Conservation (phyloP, 148 eudicot genomes). For the Polygonum maritimum region DNA sequence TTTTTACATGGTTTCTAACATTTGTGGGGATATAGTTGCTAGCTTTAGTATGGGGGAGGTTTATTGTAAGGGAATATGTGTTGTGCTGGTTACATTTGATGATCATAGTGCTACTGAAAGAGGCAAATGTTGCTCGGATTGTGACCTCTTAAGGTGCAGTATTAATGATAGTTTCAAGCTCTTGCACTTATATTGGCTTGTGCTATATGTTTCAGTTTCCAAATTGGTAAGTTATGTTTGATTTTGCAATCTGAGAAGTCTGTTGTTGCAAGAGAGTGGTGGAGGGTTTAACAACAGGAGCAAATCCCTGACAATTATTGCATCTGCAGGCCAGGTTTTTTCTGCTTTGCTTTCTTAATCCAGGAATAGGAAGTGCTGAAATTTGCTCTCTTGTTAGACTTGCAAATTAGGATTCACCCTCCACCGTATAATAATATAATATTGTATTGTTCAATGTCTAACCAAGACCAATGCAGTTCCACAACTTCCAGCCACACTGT, state of each 20-base stretch:
- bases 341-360: not conserved
- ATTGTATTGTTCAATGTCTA: too few species aligned
- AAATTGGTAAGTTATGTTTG: not conserved
- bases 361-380: not conserved
- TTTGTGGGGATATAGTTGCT: not conserved
- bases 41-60: too few species aligned
- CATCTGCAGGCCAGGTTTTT: not conserved
- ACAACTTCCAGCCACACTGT: too few species aligned
- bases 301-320: not conserved
- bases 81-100: not conserved
- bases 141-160: not conserved
- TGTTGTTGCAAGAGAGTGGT: too few species aligned
- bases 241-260: too few species aligned
- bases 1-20: slow-evolving; percentile 1
- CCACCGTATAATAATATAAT: too few species aligned
- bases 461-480: too few species aligned
- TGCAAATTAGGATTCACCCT: too few species aligned
- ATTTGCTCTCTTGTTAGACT: too few species aligned
- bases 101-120: not conserved
- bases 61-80: not conserved
- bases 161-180: not conserved
- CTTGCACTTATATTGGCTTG: not conserved
- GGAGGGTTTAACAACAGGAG: too few species aligned
- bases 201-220: not conserved
- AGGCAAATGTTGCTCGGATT: not conserved